These are phyloP conservation scores for Monascus purpureus DNA, from an alignment of 495 filamentous ascomycete genomes.

Conservation along the genomic window DNA sequence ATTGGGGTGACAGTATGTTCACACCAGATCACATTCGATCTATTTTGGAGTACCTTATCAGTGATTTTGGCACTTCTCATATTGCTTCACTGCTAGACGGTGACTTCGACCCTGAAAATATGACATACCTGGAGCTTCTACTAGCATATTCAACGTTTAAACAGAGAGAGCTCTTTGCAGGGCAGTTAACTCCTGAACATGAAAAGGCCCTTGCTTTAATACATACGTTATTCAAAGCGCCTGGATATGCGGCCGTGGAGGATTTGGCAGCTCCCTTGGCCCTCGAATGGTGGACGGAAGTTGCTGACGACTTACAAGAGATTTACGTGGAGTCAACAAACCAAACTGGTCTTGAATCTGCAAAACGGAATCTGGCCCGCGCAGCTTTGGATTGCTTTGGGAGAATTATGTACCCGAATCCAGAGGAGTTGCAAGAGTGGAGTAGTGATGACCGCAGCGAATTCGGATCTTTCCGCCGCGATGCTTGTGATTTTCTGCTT, in stretches of 20 bases:
- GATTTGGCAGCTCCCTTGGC: constrained; percentile 63
- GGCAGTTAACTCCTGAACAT: constrained; percentile 16
- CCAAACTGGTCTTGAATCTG: constrained; percentile 8
- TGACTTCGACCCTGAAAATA: constrained; percentile 48
- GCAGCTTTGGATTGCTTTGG: constrained; percentile 24
- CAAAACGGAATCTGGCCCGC: constrained; percentile 23
- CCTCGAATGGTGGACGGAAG: constrained; percentile 71
- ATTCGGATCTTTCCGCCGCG: constrained; percentile 66
- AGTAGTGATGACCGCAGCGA: constrained; percentile 53
- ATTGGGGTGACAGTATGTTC: constrained; percentile 11
- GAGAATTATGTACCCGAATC: constrained; percentile 22
- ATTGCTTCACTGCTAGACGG: constrained; percentile 37
- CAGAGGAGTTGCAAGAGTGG: constrained; percentile 38
- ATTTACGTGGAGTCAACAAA: constrained; percentile 15
- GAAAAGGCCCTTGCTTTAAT: constrained; percentile 33
- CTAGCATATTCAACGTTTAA: constrained; percentile 43
- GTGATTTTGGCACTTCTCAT: constrained; percentile 21
- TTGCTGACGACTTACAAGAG: constrained; percentile 25
- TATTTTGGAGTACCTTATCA: constrained; percentile 20
- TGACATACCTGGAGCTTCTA: constrained; percentile 55
- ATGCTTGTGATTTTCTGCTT: constrained; percentile 69
- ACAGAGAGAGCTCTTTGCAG: constrained; percentile 17
- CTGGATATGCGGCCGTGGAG: constrained; percentile 62
- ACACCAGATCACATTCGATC: constrained; percentile 8
- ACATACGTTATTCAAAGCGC: constrained; percentile 49